phyloP scores from a whole-genome alignment of 768 basidiomycete species.

The Boletus rubropictus region DNA sequence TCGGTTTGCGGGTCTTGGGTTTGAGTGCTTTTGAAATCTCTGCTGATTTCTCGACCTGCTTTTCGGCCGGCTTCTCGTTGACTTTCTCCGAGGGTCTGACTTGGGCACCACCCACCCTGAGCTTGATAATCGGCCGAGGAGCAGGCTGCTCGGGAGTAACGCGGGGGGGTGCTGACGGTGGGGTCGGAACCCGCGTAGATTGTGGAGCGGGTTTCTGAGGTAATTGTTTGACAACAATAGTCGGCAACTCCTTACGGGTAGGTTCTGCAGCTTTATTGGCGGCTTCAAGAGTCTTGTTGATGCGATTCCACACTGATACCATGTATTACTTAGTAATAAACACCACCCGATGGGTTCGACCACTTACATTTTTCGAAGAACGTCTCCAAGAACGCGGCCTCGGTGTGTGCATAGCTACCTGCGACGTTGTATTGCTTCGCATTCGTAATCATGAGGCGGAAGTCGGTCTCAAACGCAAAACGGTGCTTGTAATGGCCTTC shows the following conservation, averaged over 20 bases:
- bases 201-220: conserved; percentile 17
- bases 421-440: conserved; percentile 79
- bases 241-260: conserved; percentile 21
- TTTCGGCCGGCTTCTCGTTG: conserved; percentile 25
- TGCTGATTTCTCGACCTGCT: conserved; percentile 21
- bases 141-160: conserved; percentile 29
- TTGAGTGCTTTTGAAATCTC: conserved; percentile 35
- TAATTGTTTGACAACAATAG: conserved; percentile 21
- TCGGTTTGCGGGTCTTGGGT: conserved; percentile 39
- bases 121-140: conserved; percentile 57
- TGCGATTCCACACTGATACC: conserved; percentile 74
- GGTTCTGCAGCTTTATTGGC: conserved; percentile 41
- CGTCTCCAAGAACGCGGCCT: conserved; percentile 67
- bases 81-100: conserved; percentile 32
- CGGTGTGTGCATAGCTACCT: conserved; percentile 66
- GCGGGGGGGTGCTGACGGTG: conserved; percentile 13
- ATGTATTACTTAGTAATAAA: conserved; percentile 6
- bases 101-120: conserved; percentile 51
- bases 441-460: conserved; percentile 82
- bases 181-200: conserved; percentile 4
- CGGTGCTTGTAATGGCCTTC: conserved; percentile 82
- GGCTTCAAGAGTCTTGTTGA: conserved; percentile 76
- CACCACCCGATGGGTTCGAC: neutral
- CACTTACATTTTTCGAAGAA: conserved; percentile 83
- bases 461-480: conserved; percentile 78